phyloP scores from a whole-genome alignment of 1,284 basidiomycete species.

The Ustilago vetiveriae region DNA sequence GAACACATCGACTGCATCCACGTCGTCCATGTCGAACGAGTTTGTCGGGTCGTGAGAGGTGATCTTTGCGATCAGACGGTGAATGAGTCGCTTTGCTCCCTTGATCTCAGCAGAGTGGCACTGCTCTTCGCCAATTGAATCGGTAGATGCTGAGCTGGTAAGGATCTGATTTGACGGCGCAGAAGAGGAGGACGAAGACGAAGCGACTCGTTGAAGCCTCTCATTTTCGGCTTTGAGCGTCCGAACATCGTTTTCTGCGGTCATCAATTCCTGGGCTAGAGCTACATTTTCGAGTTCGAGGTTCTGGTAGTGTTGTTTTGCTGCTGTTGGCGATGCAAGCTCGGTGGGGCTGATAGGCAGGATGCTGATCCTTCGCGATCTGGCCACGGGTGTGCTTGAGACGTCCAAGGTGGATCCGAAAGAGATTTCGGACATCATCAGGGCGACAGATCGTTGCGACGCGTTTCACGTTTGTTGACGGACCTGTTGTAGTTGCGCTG shows the following conservation, averaged over 20 bases:
- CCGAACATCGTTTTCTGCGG: slow-evolving; percentile 1
- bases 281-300: slow-evolving; percentile 34
- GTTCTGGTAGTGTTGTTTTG: slow-evolving; percentile 1
- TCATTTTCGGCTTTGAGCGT: background rate
- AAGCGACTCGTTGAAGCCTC: too few species aligned
- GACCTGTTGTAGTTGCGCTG: too few species aligned
- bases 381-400: slow-evolving; percentile 4
- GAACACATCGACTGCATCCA: slow-evolving; percentile 2
- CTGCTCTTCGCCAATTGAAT: background rate
- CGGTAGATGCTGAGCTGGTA: slow-evolving; percentile 6
- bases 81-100: slow-evolving; percentile 13
- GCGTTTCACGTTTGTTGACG: too few species aligned
- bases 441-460: background rate
- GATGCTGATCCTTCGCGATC: slow-evolving; percentile 16
- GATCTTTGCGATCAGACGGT: slow-evolving; percentile 11
- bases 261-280: slow-evolving; percentile 10
- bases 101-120: slow-evolving; percentile 7
- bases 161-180: too few species aligned
- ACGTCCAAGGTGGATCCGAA: background rate
- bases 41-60: background rate
- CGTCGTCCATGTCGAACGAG: too few species aligned
- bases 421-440: slow-evolving; percentile 23
- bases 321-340: slow-evolving; percentile 8
- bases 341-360: slow-evolving; percentile 12
- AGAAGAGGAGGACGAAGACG: slow-evolving; percentile 6